Base-by-base conservation (phyloP, 2,329 filamentous ascomycete genomes). In the Neofusicoccum cordaticola region DNA sequence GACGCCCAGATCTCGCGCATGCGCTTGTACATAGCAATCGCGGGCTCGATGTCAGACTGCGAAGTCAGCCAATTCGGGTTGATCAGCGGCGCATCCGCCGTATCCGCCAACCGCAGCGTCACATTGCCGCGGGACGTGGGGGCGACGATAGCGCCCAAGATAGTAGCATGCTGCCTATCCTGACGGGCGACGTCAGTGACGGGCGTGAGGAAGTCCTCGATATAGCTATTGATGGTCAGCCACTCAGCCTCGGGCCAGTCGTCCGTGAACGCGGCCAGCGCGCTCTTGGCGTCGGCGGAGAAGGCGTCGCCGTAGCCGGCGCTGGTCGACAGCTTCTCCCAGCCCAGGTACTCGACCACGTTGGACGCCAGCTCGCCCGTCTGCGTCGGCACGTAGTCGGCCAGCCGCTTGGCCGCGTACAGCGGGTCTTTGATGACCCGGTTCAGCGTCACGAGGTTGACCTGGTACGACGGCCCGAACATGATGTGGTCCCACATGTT, bases 51-150 rank as follows among this genome's bases (percentile, higher is more conserved):
- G 58, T 80, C 77, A 0, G 68, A 66, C 0, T 68, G 67, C 31
- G 74, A 62, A 3, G 72, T 74, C 2, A 80, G 69, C 75, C 75
- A 79, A 37, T 71, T 71, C 0, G 76, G 74, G 47, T 78, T 69
- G 47, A 80, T 70, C 12, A 72, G 42, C 0, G 79, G 78, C 0
- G 67, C 63, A 19, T 70, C 70, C 0, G 58, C 19, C 1, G 70
- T 73, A 45, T 74, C 68, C 13, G 70, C 60, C 8, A 68, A 73
- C 0, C 64, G n/a, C 27, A 79, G 72, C 0, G 72, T 73, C n/a
- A 80, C 69, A 27, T 67, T 74, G 2, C 77, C 78, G 1, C 75
- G 72, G 1, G 73, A 77, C 1, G 75, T 64, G 0, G 78, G 74
- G 0, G 75, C 69, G 9, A 76, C 67, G 2, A 80, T 64, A 0